phyloP scores from a whole-genome alignment of 495 filamentous ascomycete species.

The Annulohypoxylon maeteangense region DNA sequence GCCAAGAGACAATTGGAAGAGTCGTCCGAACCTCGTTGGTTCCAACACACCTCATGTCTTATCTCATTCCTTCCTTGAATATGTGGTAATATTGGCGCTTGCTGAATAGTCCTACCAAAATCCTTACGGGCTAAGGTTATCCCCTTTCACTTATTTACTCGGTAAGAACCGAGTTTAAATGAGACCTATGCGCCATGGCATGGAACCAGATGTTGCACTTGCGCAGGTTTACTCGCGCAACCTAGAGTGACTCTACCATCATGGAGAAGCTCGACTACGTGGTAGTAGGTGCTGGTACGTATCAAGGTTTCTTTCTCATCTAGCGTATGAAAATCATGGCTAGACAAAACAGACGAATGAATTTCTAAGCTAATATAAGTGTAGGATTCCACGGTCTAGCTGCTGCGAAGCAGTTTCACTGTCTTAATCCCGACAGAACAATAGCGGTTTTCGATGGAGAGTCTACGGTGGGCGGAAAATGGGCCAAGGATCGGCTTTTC shows the following conservation, averaged over 20 bases:
- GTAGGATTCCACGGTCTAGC: conserved; percentile 23
- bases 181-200: neutral
- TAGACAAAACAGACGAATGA: too few species aligned
- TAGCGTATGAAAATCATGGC: neutral
- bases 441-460: conserved; percentile 12
- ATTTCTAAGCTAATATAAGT: neutral
- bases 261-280: conserved; percentile 18
- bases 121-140: too few species aligned
- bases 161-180: neutral
- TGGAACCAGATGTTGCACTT: neutral
- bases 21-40: neutral
- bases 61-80: neutral
- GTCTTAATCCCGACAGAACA: conserved; percentile 9
- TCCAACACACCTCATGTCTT: neutral
- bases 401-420: conserved; percentile 26
- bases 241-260: neutral
- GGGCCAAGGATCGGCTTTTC: conserved; percentile 8
- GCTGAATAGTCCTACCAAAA: neutral
- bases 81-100: neutral
- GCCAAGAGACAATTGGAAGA: neutral
- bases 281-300: conserved; percentile 28
- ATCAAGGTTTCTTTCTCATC: neutral
- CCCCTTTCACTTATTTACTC: neutral
- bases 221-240: neutral
- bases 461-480: conserved; percentile 12